Base-by-base conservation (phyloP, 495 filamentous ascomycete species). In the Podospora anserina region DNA sequence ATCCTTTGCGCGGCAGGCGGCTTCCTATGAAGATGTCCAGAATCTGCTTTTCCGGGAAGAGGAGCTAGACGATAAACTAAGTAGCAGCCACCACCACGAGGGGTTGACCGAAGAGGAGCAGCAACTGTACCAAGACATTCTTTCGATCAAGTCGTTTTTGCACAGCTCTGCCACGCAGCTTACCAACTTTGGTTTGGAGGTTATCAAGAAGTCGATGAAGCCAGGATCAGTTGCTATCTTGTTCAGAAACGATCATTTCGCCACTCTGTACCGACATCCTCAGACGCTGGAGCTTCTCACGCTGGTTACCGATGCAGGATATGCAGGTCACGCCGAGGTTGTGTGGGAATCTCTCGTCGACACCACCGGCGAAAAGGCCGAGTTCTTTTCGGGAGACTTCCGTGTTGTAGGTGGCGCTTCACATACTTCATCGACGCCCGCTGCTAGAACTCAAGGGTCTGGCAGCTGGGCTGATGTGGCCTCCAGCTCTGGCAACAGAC, bases 221-320 rank as follows among this genome's bases (percentile, higher is more conserved):
- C 90, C 92, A 0, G 92, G 92, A 2, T 86, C 89, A 0, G 83
- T 96, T 7, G 91, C 91, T 0, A 98, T 99, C 61, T 78, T 98
- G 2, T 99, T 99, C 81, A 87, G 95, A 39, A 99, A 99, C 70
- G 94, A 98, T 72, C 95, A 99, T 78, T 99, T 99, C 75, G 90
- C 90, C 32, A 98, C 95, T 0, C 75, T 99, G 0, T 96, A 97
- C 76, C 88, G 92, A 68, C 81, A 95, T 69, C 92, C 93, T 0
- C 81, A 86, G 32, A 90, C 90, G 0, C 77, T 84, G 4, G 84
- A 89, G 69, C 83, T 99, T 0, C 84, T 91, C 66, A 91, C 90
- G 0, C 77, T 98, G 19, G 92, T 99, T 27, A 99, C 95, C 9
- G 95, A 99, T 78, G 90, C 90, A 16, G 95, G 95, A 18, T 99